Evolutionary conservation across 768 basidiomycete species (phyloP), one percentile per base, ranked within the genome.

Genomic region (Phylloporus sp.): DNA sequence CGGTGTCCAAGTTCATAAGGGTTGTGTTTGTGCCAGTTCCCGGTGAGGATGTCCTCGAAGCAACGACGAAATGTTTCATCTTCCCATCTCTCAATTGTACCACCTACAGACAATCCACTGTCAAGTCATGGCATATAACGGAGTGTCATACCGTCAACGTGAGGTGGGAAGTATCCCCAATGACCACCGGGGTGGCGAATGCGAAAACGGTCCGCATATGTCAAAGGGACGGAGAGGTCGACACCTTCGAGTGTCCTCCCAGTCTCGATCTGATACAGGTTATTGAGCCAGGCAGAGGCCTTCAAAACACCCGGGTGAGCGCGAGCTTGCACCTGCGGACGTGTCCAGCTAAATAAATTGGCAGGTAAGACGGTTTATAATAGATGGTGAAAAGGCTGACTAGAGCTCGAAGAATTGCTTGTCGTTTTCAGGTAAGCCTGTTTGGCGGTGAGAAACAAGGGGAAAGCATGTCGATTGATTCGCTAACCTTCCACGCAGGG

Each of bases 371-470:
- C 22, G 11, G 2, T 2, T 20, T 4, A 23, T 10, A 6, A 35
- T 23, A 0, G n/a, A 6, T 9, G 9, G 11, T 13, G 32, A 36
- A 46, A 8, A 2, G 3, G 72, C 80, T 47, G 57, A 85, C 86
- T 87, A 88, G 44, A 88, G 78, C 60, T 81, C 71, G 68, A 84
- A 88, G 68, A 89, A 86, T 58, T 88, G 86, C 46, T 83, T 86
- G 57, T 88, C 69, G n/a, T 75, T 57, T 6, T 54, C 73, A 0
- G 85, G 84, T 28, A 74, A 48, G 16, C 84, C 82, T 85, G 36
- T 16, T 10, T 27, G 1, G 50, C 32, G 20, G 15, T 53, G 22
- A 42, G 22, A 10, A 27, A 24, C 43, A 43, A 0, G 42, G 45
- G 46, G 22, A 31, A 4, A n/a, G n/a, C 20, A 13, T 15, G 24